Conservation (phyloP, 2,329 filamentous ascomycete genomes). For the Leptoxyphium fumago region DNA sequence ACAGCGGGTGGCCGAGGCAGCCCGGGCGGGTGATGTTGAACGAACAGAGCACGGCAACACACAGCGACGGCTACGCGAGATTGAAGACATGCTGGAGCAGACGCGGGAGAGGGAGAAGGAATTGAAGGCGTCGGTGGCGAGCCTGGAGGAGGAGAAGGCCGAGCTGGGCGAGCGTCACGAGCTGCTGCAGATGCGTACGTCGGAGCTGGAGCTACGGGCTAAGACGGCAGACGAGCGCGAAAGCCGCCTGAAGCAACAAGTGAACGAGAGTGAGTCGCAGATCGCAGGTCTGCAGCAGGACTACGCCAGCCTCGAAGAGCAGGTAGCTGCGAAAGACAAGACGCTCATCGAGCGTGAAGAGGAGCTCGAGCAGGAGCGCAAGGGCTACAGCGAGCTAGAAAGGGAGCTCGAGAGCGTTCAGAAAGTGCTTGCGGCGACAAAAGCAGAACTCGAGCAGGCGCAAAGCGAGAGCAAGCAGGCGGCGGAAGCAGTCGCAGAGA, state of each 20-base stretch:
- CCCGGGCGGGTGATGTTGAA: constrained; percentile 7
- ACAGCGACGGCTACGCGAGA: neutral
- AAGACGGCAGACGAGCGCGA: constrained; percentile 3
- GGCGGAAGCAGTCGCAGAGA: neutral
- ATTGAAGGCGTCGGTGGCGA: constrained; percentile 9
- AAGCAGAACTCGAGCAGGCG: neutral
- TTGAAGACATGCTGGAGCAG: constrained; percentile 3
- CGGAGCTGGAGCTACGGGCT: constrained; percentile 7
- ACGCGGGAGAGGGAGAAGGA: constrained; percentile 8
- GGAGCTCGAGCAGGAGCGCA: constrained; percentile 2
- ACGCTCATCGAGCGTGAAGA: neutral
- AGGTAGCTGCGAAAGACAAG: neutral
- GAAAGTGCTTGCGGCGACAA: constrained; percentile 1
- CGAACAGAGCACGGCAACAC: constrained; percentile 1
- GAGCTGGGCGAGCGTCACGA: constrained; percentile 5
- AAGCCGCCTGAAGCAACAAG: constrained; percentile 26
- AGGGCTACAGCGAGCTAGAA: constrained; percentile 6
- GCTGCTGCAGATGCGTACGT: constrained; percentile 4
- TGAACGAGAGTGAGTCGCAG: constrained; percentile 17
- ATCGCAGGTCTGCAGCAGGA: constrained; percentile 14
- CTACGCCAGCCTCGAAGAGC: constrained; percentile 11
- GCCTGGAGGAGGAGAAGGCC: constrained; percentile 9
- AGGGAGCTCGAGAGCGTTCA: neutral
- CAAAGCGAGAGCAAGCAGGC: constrained; percentile 2
- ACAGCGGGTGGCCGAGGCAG: constrained; percentile 1